A percentile compares a stretch with the other conserved stretches of the same genome.
phyloP scores from a whole-genome alignment of 345 rosid species.

The Eucalyptus coolabah region DNA sequence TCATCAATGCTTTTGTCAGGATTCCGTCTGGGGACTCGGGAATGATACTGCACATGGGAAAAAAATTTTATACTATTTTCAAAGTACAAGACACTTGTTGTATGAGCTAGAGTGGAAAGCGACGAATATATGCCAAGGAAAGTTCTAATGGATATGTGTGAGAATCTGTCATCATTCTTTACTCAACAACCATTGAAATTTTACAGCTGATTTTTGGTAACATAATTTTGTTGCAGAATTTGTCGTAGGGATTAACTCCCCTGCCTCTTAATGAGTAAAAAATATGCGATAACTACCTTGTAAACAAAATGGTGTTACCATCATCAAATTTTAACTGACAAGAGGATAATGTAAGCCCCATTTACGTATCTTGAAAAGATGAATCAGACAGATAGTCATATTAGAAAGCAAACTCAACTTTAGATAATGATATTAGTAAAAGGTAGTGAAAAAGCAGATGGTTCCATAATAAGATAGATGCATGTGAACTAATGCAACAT shows the following conservation, averaged over 20 bases:
- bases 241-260: background rate
- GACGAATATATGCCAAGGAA: background rate
- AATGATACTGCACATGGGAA: background rate
- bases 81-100: background rate
- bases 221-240: background rate
- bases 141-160: background rate
- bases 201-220: background rate
- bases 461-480: background rate
- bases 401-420: background rate
- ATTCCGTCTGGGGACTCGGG: background rate
- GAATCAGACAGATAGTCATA: background rate
- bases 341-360: background rate
- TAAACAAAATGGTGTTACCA: background rate
- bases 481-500: background rate
- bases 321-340: background rate
- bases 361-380: background rate
- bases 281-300: background rate
- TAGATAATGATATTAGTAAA: background rate
- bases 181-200: background rate
- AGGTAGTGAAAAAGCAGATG: background rate
- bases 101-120: background rate
- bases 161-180: background rate
- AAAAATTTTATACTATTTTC: background rate
- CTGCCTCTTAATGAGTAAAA: background rate
- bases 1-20: background rate